Conservation (phyloP, 805 yeast genomes). For the Lachancea sp. region DNA sequence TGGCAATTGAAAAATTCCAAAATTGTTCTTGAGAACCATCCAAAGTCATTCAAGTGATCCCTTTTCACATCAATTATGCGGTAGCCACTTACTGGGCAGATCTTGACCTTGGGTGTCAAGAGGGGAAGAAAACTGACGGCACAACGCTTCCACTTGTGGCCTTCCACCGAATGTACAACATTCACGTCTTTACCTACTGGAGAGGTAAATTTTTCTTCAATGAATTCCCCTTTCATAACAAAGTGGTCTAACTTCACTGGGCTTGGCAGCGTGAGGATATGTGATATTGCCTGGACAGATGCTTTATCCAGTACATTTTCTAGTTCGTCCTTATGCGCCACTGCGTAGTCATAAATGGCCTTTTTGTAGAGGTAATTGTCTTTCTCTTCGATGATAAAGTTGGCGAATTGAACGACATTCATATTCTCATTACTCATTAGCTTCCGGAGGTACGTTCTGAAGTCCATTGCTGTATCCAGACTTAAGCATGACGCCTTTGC, state of each 20-base stretch:
- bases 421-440: constrained; percentile 16
- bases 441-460: constrained; percentile 18
- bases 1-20: constrained; percentile 21
- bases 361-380: constrained; percentile 19
- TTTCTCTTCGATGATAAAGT: constrained; percentile 15
- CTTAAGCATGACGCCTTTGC: not conserved
- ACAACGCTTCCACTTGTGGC: constrained; percentile 36
- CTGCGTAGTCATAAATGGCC: constrained; percentile 26
- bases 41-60: constrained; percentile 27
- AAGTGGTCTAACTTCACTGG: constrained; percentile 10
- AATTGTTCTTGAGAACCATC: constrained; percentile 32
- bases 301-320: constrained; percentile 25
- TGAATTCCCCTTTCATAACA: constrained; percentile 24
- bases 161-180: constrained; percentile 19
- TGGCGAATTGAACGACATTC: constrained; percentile 20
- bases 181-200: constrained; percentile 14
- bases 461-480: constrained; percentile 15
- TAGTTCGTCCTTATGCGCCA: constrained; percentile 14
- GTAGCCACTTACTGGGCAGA: constrained; percentile 33
- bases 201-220: constrained; percentile 24
- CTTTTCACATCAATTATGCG: constrained; percentile 27
- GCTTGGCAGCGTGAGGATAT: constrained; percentile 9
- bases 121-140: constrained; percentile 35
- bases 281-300: constrained; percentile 20
- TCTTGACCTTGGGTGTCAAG: constrained; percentile 29